Conservation (phyloP, 1,284 basidiomycete species). For the Golubevia pallescens region DNA sequence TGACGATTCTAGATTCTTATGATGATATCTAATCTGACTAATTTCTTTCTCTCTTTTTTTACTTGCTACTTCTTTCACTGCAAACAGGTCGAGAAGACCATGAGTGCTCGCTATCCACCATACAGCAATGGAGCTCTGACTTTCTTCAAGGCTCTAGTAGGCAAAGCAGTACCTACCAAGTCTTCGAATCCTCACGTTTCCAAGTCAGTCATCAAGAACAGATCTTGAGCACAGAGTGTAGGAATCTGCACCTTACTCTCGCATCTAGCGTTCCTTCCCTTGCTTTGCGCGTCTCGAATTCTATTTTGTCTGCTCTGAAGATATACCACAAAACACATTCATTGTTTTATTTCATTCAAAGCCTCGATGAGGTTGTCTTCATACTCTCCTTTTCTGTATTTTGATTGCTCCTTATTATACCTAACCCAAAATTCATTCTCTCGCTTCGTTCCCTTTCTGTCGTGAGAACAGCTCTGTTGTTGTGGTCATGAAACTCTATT, state of each 20-base stretch:
- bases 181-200: too few species aligned
- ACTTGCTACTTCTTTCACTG: too few species aligned
- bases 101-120: constrained; percentile 59
- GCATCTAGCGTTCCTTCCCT: background rate
- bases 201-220: too few species aligned
- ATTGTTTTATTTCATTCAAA: too few species aligned
- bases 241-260: constrained; percentile 1
- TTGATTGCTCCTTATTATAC: background rate
- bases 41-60: too few species aligned
- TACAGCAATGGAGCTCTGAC: constrained; percentile 11
- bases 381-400: background rate
- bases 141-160: too few species aligned
- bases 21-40: too few species aligned
- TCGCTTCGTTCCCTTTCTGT: background rate
- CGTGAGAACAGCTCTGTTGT: background rate
- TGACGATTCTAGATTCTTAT: too few species aligned
- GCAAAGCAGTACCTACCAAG: too few species aligned
- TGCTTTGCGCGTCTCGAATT: background rate
- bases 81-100: constrained; percentile 52
- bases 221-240: background rate
- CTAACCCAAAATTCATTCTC: background rate
- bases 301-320: too few species aligned
- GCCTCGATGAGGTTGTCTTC: too few species aligned
- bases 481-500: constrained; percentile 8
- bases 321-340: too few species aligned